Evolutionary conservation across 306 rosid genomes (phyloP), one percentile per base, ranked within the genome.

Genomic region (Sesbania bispinosa): DNA sequence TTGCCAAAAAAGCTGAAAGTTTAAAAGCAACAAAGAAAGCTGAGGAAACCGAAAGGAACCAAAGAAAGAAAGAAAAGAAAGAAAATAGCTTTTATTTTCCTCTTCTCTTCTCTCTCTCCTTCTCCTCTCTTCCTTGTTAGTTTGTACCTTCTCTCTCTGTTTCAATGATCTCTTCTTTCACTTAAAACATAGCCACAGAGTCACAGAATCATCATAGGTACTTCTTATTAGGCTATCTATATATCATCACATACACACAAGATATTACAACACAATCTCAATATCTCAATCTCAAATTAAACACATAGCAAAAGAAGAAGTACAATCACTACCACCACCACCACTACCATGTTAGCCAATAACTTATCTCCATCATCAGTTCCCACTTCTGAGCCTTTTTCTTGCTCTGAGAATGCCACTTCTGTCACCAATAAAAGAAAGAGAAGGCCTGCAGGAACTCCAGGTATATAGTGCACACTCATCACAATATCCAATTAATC

Each of bases 391-490:
- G 96, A 93, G n/a, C 89, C 92, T 24, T 87, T 87, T 45, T 86
- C 93, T 50, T 82, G 84, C 84, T 55, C 83, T 70, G 97, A 90
- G 38, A 85, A 88, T 79, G 87, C 78, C 74, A 79, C 70, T 15
- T 14, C 71, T 26, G 26, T 73, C 66, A 24, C 55, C 70, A 94
- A 85, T 65, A 94, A 94, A 77, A 83, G 99, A 74, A 95, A 95
- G 64, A 47, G 99, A 77, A 82, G 99, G 10, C 99, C 99, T 0
- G 99, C 99, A 0, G 99, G 99, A 52, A 95, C 99, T 43, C 99
- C 99, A 86, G 99, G 99, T 92, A 67, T 43, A 11, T 15, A 43
- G n/a, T n/a, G n/a, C 19, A 11, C 16, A n/a, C n/a, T n/a, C 10
- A 15, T 14, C 48, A 43, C 32, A 52, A 52, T n/a, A n/a, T 52